Evolutionary conservation across 805 yeast genomes (phyloP).

Genomic region (Hanseniaspora lindneri): DNA sequence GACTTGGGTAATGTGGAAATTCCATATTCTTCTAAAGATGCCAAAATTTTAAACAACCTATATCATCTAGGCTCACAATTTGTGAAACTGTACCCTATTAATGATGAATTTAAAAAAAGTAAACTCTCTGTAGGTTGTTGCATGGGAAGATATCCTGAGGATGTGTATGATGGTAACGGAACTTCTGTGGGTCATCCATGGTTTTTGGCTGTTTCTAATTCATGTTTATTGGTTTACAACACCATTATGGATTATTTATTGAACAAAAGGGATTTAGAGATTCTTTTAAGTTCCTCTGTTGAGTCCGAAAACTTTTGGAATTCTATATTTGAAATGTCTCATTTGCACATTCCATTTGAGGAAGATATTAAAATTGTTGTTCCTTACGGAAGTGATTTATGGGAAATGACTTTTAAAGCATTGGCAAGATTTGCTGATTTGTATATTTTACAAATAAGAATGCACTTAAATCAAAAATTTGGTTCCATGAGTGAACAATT

Average conservation of each 20-base stretch:
- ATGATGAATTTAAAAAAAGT: slow-evolving; percentile 34
- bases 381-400: slow-evolving; percentile 12
- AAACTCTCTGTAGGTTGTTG: slow-evolving; percentile 43
- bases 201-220: slow-evolving; percentile 61
- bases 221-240: slow-evolving; percentile 33
- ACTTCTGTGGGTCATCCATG: slow-evolving; percentile 81
- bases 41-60: slow-evolving; percentile 50
- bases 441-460: slow-evolving; percentile 38
- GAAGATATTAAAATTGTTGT: slow-evolving; percentile 6
- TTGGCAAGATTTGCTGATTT: slow-evolving; percentile 18
- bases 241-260: slow-evolving; percentile 38
- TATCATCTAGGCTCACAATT: slow-evolving; percentile 52
- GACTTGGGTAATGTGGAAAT: slow-evolving; percentile 25
- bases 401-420: slow-evolving; percentile 13
- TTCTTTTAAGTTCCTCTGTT: slow-evolving; percentile 3
- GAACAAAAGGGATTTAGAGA: slow-evolving; percentile 46
- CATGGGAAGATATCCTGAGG: slow-evolving; percentile 89
- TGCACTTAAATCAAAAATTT: slow-evolving; percentile 33
- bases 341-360: slow-evolving; percentile 10
- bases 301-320: slow-evolving; percentile 14
- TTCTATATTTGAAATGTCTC: slow-evolving; percentile 5
- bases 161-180: slow-evolving; percentile 65
- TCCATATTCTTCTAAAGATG: slow-evolving; percentile 54
- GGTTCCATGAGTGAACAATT: slow-evolving; percentile 86
- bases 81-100: slow-evolving; percentile 67